Evolutionary conservation across 2,329 filamentous ascomycete species (phyloP).

Genomic region (Corniculantispora saksenae): DNA sequence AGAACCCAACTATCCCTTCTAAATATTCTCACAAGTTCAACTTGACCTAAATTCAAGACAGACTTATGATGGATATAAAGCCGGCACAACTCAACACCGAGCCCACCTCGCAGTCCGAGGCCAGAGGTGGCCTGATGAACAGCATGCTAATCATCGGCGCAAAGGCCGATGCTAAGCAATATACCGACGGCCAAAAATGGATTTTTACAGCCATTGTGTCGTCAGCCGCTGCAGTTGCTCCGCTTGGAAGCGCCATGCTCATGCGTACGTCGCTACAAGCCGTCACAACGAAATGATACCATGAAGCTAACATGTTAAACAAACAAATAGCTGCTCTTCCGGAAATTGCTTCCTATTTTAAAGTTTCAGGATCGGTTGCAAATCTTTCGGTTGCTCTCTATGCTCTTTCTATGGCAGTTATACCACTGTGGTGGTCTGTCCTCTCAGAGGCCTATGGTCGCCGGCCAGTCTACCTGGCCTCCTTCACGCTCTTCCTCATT

Average conservation of each 20-base stretch:
- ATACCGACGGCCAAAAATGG: not conserved
- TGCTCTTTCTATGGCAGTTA: constrained; percentile 81
- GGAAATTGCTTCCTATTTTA: constrained; percentile 62
- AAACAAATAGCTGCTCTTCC: constrained; percentile 62
- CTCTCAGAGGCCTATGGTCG: constrained; percentile 75
- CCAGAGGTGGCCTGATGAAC: not conserved
- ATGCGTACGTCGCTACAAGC: not conserved
- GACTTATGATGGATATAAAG: not conserved
- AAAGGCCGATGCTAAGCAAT: not conserved
- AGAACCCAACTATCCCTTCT: not conserved
- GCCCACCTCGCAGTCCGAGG: not conserved
- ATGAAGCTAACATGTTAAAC: constrained; percentile 11
- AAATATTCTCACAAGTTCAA: not conserved
- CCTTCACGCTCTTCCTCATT: constrained; percentile 70
- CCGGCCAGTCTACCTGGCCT: constrained; percentile 75
- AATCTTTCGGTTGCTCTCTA: constrained; percentile 79
- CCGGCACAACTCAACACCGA: not conserved
- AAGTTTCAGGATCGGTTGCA: constrained; percentile 64
- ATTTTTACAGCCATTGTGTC: constrained; percentile 1
- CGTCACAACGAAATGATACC: not conserved
- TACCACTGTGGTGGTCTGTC: constrained; percentile 83
- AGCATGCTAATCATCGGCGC: not conserved
- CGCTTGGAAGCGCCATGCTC: constrained; percentile 3
- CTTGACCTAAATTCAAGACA: not conserved
- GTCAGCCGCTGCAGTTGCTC: not conserved